phyloP scores from a whole-genome alignment of 441 rosid species.

The Pelargonium citronellum region DNA sequence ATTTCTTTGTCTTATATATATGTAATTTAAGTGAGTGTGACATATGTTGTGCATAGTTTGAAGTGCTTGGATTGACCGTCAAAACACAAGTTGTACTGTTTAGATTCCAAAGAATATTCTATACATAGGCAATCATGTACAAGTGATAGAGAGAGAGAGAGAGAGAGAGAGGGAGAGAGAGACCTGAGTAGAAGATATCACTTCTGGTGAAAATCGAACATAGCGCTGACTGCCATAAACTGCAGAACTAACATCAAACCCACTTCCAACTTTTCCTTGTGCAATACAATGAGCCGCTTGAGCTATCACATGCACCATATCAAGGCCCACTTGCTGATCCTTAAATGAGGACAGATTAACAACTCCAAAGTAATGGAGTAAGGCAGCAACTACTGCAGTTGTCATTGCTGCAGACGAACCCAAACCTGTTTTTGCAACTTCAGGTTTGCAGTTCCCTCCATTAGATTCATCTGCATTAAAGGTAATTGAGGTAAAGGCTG shows the following conservation, averaged over 20 bases:
- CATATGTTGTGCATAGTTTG: too few relatives aligned
- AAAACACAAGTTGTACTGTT: too few relatives aligned
- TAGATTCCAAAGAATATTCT: not conserved
- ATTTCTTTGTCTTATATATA: too few relatives aligned
- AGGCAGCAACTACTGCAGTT: conserved; percentile 83
- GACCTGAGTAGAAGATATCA: conserved; percentile 84
- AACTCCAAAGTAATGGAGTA: conserved; percentile 82
- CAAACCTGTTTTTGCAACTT: conserved; percentile 97
- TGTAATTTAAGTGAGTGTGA: too few relatives aligned
- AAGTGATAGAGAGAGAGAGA: not conserved
- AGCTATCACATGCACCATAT: conserved; percentile 70
- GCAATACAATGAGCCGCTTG: conserved; percentile 96
- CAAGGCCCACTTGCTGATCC: conserved; percentile 40
- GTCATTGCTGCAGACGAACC: conserved; percentile 99
- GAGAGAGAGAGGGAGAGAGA: conserved; percentile 15
- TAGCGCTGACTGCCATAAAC: conserved; percentile 95
- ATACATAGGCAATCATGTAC: not conserved
- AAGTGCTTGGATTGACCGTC: too few relatives aligned
- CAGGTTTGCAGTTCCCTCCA: conserved; percentile 72
- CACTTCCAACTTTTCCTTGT: conserved; percentile 98
- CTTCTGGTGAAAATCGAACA: conserved; percentile 88
- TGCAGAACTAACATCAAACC: conserved; percentile 96
- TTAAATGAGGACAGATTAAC: conserved; percentile 55
- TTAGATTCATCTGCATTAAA: conserved; percentile 59
- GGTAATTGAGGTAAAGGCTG: conserved; percentile 81